Evolutionary conservation across 805 yeast genomes (phyloP), one percentile per base, ranked within the genome.

Genomic region (Wickerhamia fluorescens): DNA sequence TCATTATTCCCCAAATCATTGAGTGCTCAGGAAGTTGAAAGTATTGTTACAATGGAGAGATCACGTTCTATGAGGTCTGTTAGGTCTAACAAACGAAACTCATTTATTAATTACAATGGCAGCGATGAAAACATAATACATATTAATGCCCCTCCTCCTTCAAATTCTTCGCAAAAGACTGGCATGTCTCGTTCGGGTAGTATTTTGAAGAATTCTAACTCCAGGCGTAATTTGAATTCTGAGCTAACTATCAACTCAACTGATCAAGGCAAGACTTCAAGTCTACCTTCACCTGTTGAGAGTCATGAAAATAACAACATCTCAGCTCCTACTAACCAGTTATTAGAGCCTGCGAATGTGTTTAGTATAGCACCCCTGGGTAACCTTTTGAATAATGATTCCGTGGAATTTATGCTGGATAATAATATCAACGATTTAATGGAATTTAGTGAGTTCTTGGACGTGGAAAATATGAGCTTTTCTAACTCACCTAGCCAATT

Each of bases 1-100:
- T 73, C 76, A 0, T 51, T 82, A 15, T 83, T 83, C 49, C 94
- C 94, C 1, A 81, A 77, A 46, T 70, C 75, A 3, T 57, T 83
- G 18, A 78, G 68, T 33, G 62, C 71, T 0, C 73, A 69, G 29
- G 94, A 83, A 45, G 82, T 83, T 7, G 83, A 78, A 39, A 76
- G 83, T 25, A 83, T 83, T 33, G 78, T 79, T 3, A 69, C 80
- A 6, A 47, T 83, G 24, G 94, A 83, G 49, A 65, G 88, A 35
- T 71, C 81, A 6, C 47, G 75, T 28, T 70, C 77, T 4, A 60
- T 71, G 59, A 67, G 71, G 45, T 77, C 86, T 0, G 49, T 67
- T n/a, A 58, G 44, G 30, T 54, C 63, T 10, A 51, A 42, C 25
- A 45, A 50, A 25, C 37, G 69, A 14, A 59, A 51, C 31, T 58